Evolutionary conservation across 2,329 filamentous ascomycete species (phyloP), one percentile per base, ranked within the genome.

Genomic region (Aspergillus sp.): DNA sequence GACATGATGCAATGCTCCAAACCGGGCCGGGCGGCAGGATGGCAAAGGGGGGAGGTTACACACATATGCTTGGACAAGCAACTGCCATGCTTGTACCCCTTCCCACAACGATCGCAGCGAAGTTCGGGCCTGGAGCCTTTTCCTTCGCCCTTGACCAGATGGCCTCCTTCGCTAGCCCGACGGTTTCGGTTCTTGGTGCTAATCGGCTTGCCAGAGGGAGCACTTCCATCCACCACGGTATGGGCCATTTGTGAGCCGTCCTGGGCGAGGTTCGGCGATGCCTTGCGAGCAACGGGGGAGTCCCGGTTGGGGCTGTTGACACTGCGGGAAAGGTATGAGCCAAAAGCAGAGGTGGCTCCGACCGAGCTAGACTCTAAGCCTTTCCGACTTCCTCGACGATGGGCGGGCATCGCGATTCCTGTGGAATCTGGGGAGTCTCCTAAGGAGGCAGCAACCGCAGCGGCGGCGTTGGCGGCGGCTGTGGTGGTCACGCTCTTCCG

Each of bases 1-100:
- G 62, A 72, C 70, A 70, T 69, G 72, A 70, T 70, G 69, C 70
- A 72, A 66, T 61, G 66, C 63, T 67, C 74, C 76, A 72, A 71
- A 72, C 70, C 72, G 68, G 69, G 65, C 72, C 71, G 75, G 73
- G 72, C 72, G 70, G 74, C 60, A 65, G 68, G 64, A 68, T 74
- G 73, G 77, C 79, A 78, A 79, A 51, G 81, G 83, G 86, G 83
- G 81, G 65, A 68, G 68, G 63, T 75, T 83, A 96, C 95, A 86
- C 88, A 98, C 95, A 97, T 89, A 88, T 99, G 95, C 86, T 98
- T 99, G 76, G 91, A 96, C 83, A 99, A 87, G 87, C 95, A 99
- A 83, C 95, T 98, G 87, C 93, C 96, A 85, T 99, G 95, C 87
- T 99, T 99, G 86, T 99, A 99, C 80, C 92, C 92, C 85, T 99